Conservation (phyloP, 345 rosid genomes). For the Aethionema arabicum region DNA sequence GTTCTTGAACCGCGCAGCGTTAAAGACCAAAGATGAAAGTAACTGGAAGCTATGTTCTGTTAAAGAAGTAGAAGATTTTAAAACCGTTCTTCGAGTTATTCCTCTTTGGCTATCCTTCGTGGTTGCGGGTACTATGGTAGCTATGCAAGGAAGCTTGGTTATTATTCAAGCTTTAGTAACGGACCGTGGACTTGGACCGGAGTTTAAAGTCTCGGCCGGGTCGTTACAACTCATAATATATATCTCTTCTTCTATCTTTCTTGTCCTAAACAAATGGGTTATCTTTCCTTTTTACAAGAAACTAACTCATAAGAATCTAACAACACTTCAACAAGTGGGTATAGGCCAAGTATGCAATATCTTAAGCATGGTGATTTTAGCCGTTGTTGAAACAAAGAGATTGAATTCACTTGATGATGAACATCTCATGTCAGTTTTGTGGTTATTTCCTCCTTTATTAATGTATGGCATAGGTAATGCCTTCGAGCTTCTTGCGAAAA, state of each 20-base stretch:
- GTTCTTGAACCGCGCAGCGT: conserved; percentile 31
- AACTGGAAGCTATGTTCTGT: conserved; percentile 51
- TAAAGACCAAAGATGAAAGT: conserved; percentile 42
- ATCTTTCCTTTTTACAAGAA: conserved; percentile 38
- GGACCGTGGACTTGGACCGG: conserved; percentile 42
- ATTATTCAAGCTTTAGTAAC: conserved; percentile 50
- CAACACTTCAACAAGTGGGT: conserved; percentile 44
- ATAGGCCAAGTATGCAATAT: conserved; percentile 47
- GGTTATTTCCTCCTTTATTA: conserved; percentile 50
- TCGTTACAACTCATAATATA: conserved; percentile 37
- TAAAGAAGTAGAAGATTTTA: conserved; percentile 53
- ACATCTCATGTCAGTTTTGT: conserved; percentile 43
- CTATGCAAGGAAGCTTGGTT: conserved; percentile 33
- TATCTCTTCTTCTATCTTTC: conserved; percentile 26
- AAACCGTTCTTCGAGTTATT: conserved; percentile 39
- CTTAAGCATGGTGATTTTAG: conserved; percentile 39
- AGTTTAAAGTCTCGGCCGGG: conserved; percentile 46
- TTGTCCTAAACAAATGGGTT: conserved; percentile 35
- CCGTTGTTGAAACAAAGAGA: conserved; percentile 47
- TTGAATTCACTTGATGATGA: conserved; percentile 28
- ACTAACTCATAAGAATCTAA: conserved; percentile 13
- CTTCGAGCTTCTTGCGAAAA: conserved; percentile 47
- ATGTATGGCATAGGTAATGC: conserved; percentile 53
- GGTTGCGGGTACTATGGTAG: conserved; percentile 33
- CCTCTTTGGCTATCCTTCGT: conserved; percentile 41